Evolutionary conservation across 202 grass and related monocot genomes (phyloP).

Genomic region (Eragrostis tef): DNA sequence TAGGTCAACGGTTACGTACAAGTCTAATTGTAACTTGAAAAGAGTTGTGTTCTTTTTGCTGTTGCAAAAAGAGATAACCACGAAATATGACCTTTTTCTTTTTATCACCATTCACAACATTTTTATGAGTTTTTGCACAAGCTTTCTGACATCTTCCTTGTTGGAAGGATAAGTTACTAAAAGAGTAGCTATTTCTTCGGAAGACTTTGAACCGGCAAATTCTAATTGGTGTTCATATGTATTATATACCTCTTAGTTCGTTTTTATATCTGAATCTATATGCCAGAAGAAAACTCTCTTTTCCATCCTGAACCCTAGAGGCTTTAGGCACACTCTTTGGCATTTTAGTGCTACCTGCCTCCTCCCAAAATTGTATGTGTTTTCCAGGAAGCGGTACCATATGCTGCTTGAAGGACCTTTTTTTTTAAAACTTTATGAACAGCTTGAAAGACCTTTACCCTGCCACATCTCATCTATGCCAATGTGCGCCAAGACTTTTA

Average conservation of each 20-base stretch:
- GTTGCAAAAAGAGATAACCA: not conserved
- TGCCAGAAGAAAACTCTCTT: not conserved
- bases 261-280: slow-evolving; percentile 4
- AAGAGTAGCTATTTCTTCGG: not conserved
- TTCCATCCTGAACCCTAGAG: not conserved
- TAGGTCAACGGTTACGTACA: too few species aligned
- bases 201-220: not conserved
- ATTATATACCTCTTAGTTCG: not conserved
- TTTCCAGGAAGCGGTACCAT: not conserved
- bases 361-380: not conserved
- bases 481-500: not conserved
- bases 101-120: not conserved
- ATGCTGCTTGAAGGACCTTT: not conserved
- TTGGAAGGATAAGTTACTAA: not conserved
- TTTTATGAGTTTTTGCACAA: not conserved
- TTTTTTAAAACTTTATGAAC: not conserved
- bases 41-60: too few species aligned
- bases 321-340: not conserved
- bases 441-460: not conserved
- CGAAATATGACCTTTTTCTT: not conserved
- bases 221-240: not conserved
- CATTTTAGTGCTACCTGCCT: not conserved
- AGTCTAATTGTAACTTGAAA: too few species aligned
- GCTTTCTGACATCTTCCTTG: not conserved
- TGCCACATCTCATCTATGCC: not conserved